Base-by-base conservation (phyloP, 306 rosid species). In the Leucaena leucocephala region DNA sequence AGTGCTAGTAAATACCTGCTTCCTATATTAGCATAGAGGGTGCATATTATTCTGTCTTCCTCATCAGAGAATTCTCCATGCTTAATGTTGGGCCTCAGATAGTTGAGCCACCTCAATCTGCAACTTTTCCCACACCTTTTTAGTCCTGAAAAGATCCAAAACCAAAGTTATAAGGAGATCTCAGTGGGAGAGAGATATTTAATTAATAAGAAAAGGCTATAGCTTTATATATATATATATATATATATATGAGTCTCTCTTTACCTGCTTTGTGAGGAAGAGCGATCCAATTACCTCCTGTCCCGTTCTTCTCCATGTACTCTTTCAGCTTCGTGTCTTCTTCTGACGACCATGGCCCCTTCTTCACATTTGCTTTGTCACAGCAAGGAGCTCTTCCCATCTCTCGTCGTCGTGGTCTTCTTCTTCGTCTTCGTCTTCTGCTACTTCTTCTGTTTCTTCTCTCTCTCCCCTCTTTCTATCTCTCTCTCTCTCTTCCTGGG, bases 351-450 rank as follows among this genome's bases (percentile, higher is more conserved):
- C 98, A 95, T 72, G 98, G 98, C 48, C 98, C 98, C 78, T 89
- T 95, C 97, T 95, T 95, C 71, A 95, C 98, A 82, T 86, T 95
- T 63, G 98, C 91, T 74, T 95, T 95, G 89, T 95, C 98, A 82
- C 98, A 95, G 70, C 98, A 95, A 71, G 98, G 98, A 82, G 98
- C 98, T 75, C 98, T 92, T 62, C 98, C 98, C 98, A 92, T 95
- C 62, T 82, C 85, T 81, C 75, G 1, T 64, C 68, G 2, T 76
- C 74, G 45, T 76, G 54, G 40, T 48, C 71, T 71, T 79, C 17
- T 38, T 35, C 49, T 75, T 78, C 35, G 5, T 61, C 78, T 50
- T 80, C 61, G 52, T 42, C 36, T 64, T 78, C 66, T 16, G 16
- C 19, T 66, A 3, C 59, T 19, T 55, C 63, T 11, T 2, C 4